Percentiles rank a stretch among this genome's conserved stretches.
Conservation (phyloP, 2,329 filamentous ascomycete species). For the Cryphonectria naterciae region DNA sequence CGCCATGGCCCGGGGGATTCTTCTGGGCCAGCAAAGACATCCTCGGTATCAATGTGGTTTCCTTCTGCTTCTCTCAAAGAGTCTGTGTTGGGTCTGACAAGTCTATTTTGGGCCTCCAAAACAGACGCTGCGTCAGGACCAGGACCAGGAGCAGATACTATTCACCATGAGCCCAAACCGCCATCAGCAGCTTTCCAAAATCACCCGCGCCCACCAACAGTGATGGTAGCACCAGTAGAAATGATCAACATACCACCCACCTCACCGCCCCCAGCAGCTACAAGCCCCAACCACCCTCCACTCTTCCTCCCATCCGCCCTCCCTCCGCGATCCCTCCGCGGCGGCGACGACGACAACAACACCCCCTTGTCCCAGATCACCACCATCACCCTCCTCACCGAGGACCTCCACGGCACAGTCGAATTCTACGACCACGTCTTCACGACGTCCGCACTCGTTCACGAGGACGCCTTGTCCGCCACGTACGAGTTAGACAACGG, state of each 20-base stretch:
- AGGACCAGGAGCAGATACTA: background rate
- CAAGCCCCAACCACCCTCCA: background rate
- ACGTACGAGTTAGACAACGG: constrained; percentile 10
- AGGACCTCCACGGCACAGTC: constrained; percentile 6
- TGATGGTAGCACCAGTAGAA: background rate
- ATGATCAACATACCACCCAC: background rate
- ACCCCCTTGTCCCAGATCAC: background rate
- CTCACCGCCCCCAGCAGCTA: background rate
- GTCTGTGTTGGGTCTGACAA: background rate
- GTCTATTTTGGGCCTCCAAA: background rate
- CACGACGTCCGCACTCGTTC: background rate
- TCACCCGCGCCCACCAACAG: background rate
- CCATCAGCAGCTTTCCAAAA: background rate
- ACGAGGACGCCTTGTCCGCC: background rate
- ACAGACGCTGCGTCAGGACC: background rate
- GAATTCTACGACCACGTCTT: constrained; percentile 20
- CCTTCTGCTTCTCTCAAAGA: background rate
- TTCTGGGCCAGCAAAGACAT: background rate
- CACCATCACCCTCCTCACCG: constrained; percentile 17
- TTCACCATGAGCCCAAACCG: background rate
- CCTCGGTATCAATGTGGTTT: background rate
- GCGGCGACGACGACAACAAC: background rate
- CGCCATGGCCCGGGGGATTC: background rate
- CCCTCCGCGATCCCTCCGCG: background rate
- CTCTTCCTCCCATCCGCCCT: background rate